These are phyloP conservation scores for Ricinus communis DNA, from an alignment of 345 rosid species.

Conservation along the genomic window DNA sequence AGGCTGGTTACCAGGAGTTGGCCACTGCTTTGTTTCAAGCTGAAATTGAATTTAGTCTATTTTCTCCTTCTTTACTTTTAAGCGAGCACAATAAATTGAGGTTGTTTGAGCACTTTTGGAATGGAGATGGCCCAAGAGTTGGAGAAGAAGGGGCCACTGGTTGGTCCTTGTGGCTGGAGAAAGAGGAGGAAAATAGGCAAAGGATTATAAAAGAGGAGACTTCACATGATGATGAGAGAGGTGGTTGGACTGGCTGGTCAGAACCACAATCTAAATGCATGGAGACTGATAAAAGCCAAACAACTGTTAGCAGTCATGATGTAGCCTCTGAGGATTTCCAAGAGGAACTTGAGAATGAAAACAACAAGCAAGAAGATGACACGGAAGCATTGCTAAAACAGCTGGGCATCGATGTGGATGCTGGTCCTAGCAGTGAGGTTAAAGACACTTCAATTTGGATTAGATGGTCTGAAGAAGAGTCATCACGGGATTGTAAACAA, in stretches of 20 bases:
- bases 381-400: conserved; percentile 78
- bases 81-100: conserved; percentile 77
- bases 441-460: conserved; percentile 80
- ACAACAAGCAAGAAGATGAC: conserved; percentile 65
- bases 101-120: conserved; percentile 95
- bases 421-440: conserved; percentile 59
- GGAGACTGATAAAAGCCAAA: conserved; percentile 38
- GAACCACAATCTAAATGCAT: conserved; percentile 52
- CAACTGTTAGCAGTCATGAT: conserved; percentile 30
- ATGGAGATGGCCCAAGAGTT: conserved; percentile 74
- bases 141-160: conserved; percentile 96
- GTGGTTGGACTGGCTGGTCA: conserved; percentile 99
- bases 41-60: conserved; percentile 81
- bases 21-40: conserved; percentile 93
- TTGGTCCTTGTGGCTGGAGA: conserved; percentile 90
- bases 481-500: conserved; percentile 62
- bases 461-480: conserved; percentile 88
- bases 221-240: conserved; percentile 52
- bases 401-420: conserved; percentile 73
- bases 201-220: conserved; percentile 59
- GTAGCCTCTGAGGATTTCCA: conserved; percentile 33
- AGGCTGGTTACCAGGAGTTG: conserved; percentile 85
- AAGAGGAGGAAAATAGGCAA: conserved; percentile 91
- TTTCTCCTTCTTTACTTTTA: conserved; percentile 71
- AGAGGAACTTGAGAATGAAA: conserved; percentile 54